Conservation (phyloP, 2,329 filamentous ascomycete species). For the Arthroderma sp. region DNA sequence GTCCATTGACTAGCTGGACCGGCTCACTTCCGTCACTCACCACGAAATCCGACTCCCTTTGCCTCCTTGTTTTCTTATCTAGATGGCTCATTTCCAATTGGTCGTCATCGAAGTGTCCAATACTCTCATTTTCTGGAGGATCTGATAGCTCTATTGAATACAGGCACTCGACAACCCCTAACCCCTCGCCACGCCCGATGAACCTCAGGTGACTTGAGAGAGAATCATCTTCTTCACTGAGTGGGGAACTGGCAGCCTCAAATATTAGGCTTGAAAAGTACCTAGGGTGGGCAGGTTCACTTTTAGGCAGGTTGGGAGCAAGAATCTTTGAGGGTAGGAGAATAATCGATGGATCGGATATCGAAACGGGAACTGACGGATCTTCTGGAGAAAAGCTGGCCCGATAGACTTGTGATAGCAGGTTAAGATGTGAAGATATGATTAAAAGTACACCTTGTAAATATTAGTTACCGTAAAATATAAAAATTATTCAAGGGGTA, state of each 20-base stretch:
- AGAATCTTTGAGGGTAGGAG: conserved; percentile 13
- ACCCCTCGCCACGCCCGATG: not conserved
- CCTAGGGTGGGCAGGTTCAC: not conserved
- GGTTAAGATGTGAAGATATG: conserved; percentile 28
- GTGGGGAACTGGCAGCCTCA: not conserved
- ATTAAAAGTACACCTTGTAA: conserved; percentile 24
- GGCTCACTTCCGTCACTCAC: too few species aligned
- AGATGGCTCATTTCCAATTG: too few species aligned
- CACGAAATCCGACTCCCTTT: too few species aligned
- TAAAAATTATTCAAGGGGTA: not conserved
- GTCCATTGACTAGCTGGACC: too few species aligned
- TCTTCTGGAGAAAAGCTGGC: conserved; percentile 16
- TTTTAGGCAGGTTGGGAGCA: too few species aligned
- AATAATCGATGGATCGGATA: conserved; percentile 24
- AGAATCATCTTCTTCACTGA: not conserved
- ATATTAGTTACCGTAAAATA: conserved; percentile 1
- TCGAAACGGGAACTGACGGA: conserved; percentile 12
- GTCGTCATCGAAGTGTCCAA: conserved; percentile 1
- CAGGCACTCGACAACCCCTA: not conserved
- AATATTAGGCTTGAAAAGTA: not conserved
- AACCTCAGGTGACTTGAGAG: not conserved
- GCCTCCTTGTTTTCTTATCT: too few species aligned
- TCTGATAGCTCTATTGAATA: not conserved
- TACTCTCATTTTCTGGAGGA: not conserved
- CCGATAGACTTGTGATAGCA: conserved; percentile 21